These are phyloP conservation scores for Penicillium coffeae DNA, from an alignment of 495 filamentous ascomycete genomes.

Conservation along the genomic window DNA sequence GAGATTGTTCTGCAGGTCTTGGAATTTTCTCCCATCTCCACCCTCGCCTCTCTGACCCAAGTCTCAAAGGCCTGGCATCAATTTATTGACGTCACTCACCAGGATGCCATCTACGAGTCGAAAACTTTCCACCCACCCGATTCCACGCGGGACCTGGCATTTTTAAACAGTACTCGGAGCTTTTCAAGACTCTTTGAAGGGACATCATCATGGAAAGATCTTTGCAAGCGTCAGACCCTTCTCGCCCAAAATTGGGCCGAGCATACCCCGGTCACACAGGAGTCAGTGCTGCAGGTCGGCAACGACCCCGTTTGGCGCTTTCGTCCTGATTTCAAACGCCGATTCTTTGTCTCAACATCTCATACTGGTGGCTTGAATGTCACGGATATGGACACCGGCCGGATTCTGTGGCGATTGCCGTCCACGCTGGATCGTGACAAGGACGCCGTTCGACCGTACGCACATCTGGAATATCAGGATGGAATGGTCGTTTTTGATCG, in stretches of 20 bases:
- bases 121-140: slow-evolving; percentile 21
- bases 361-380: slow-evolving; percentile 38
- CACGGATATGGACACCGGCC: slow-evolving; percentile 37
- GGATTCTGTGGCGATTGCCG: slow-evolving; percentile 34
- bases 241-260: slow-evolving; percentile 35
- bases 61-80: slow-evolving; percentile 37
- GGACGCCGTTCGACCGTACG: slow-evolving; percentile 30
- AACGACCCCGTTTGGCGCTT: slow-evolving; percentile 41
- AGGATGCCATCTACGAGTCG: slow-evolving; percentile 37
- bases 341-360: slow-evolving; percentile 36
- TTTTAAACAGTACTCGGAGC: slow-evolving; percentile 14
- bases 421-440: slow-evolving; percentile 27
- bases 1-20: slow-evolving; percentile 37
- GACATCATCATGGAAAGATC: slow-evolving; percentile 33
- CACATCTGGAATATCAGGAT: slow-evolving; percentile 42
- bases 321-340: slow-evolving; percentile 36
- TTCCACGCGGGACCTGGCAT: slow-evolving; percentile 21
- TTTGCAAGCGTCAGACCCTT: slow-evolving; percentile 35
- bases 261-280: slow-evolving; percentile 21
- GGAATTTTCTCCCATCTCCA: slow-evolving; percentile 30
- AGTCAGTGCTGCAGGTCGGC: slow-evolving; percentile 34
- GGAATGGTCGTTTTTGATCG: slow-evolving; percentile 40
- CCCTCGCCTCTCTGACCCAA: slow-evolving; percentile 30
- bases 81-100: slow-evolving; percentile 41
- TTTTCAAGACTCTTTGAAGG: slow-evolving; percentile 24